Evolutionary conservation across 2,329 filamentous ascomycete species (phyloP).

Genomic region (Colletotrichum sp.): DNA sequence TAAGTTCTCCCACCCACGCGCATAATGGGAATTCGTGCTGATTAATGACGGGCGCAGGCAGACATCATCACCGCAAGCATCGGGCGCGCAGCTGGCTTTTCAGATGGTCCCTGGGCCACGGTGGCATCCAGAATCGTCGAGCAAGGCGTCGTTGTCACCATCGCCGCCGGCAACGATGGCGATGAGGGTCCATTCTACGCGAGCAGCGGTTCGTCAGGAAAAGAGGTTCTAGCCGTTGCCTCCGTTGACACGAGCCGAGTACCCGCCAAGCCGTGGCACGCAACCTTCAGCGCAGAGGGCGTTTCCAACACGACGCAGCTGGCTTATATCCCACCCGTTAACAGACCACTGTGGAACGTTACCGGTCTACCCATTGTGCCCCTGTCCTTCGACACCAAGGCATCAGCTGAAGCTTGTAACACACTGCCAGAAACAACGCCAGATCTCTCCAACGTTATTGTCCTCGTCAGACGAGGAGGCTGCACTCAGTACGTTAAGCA

Average conservation of each 20-base stretch:
- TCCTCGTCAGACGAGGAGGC: constrained; percentile 36
- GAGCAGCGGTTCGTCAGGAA: constrained; percentile 44
- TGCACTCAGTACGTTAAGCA: constrained; percentile 33
- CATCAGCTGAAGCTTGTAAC: constrained; percentile 29
- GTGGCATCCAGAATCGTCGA: constrained; percentile 17
- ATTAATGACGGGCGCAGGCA: not conserved
- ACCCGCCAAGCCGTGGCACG: constrained; percentile 31
- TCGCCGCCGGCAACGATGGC: constrained; percentile 59
- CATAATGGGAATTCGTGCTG: rapidly evolving
- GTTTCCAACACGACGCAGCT: constrained; percentile 27
- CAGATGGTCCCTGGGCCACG: constrained; percentile 13
- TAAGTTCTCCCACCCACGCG: not conserved
- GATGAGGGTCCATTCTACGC: constrained; percentile 52
- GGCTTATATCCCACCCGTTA: constrained; percentile 37
- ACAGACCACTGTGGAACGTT: constrained; percentile 30
- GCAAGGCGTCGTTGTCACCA: constrained; percentile 52
- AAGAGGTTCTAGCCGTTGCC: constrained; percentile 47
- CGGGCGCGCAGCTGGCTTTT: constrained; percentile 10
- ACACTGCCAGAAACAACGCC: constrained; percentile 26
- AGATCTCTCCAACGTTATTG: constrained; percentile 26
- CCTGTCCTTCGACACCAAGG: constrained; percentile 27
- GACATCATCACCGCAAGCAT: constrained; percentile 20
- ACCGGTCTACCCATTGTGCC: constrained; percentile 34
- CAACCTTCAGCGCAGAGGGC: constrained; percentile 31
- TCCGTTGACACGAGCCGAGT: constrained; percentile 38